These are phyloP conservation scores for Hyphopichia pseudoburtonii DNA, from an alignment of 1,139 yeast species.

Conservation along the genomic window DNA sequence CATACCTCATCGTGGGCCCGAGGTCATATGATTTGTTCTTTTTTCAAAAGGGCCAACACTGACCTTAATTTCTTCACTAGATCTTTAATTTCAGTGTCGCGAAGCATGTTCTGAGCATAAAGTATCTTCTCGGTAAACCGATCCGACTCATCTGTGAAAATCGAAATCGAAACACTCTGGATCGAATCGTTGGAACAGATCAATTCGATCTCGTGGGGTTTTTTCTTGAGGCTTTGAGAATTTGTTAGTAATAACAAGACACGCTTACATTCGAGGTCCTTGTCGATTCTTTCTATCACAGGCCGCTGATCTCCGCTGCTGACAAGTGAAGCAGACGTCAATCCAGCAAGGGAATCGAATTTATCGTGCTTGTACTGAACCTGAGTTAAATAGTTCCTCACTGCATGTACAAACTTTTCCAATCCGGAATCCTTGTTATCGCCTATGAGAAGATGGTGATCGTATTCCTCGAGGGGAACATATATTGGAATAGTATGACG, in stretches of 20 bases:
- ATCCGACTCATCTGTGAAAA: constrained; percentile 4
- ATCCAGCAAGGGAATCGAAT: constrained; percentile 16
- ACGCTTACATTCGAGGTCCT: constrained; percentile 27
- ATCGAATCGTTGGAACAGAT: constrained; percentile 17
- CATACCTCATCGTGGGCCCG: not conserved
- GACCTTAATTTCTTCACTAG: constrained; percentile 17
- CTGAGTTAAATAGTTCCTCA: constrained; percentile 19
- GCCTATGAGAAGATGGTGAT: constrained; percentile 9
- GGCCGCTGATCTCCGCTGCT: constrained; percentile 7
- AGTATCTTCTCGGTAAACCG: constrained; percentile 7
- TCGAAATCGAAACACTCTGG: constrained; percentile 12
- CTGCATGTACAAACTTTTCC: constrained; percentile 13
- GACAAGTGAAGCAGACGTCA: constrained; percentile 12
- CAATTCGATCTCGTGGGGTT: constrained; percentile 16
- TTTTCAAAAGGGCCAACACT: constrained; percentile 12
- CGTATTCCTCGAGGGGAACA: constrained; percentile 20
- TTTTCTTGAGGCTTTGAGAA: constrained; percentile 1
- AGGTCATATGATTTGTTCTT: constrained; percentile 6
- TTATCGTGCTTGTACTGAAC: constrained; percentile 35
- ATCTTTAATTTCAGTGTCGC: constrained; percentile 16
- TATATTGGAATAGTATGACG: constrained; percentile 39
- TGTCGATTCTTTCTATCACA: constrained; percentile 14
- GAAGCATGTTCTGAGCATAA: constrained; percentile 16
- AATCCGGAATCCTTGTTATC: constrained; percentile 5
- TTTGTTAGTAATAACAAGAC: constrained; percentile 12